Evolutionary conservation across 352 stramenopile species (phyloP), one percentile per base, ranked within the genome.

Genomic region (Globisporangium lucens): DNA sequence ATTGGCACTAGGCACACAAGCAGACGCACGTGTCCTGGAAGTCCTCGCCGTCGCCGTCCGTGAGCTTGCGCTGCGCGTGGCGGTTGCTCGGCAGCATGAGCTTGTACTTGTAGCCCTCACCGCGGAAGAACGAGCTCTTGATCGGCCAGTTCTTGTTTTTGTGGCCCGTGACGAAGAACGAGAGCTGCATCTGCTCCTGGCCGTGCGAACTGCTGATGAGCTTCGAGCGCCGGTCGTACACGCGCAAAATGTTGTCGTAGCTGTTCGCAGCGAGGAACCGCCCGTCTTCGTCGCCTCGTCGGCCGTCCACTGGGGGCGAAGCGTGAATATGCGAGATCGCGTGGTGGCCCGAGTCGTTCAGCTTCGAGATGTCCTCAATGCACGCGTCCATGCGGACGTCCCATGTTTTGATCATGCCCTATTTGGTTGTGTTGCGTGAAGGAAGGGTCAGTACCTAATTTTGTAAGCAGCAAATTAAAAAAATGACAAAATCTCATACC

Each of bases 111-210:
- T 93, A 88, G 22, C 87, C 87, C 64, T 94, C 88, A 9, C 88
- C 88, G 46, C 86, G 83, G 73, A 96, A 97, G 68, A 97, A 97
- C 3, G 85, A 86, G 69, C 87, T 95, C 68, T 94, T 94, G 66
- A 97, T 95, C 8, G 89, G 89, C 89, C 89, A 97, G 69, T 96
- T 95, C 74, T 95, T 97, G 78, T 94, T 97, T 69, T 93, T 94
- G 73, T 97, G 87, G 56, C 89, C 83, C 38, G 83, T 87, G 22
- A 95, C 84, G 60, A 83, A 87, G 68, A 85, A 91, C 22, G 87
- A 80, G 27, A 95, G 70, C 59, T 94, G 85, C 70, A 95, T 82
- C 63, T 89, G 85, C 65, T 95, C 87, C 49, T 85, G 79, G 24
- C 85, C 82, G 52, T 80, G 71, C 2, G 72, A 82, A 60, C 83